Evolutionary conservation across 768 basidiomycete species (phyloP), one percentile per base, ranked within the genome.

Genomic region (Baorangia bicolor): DNA sequence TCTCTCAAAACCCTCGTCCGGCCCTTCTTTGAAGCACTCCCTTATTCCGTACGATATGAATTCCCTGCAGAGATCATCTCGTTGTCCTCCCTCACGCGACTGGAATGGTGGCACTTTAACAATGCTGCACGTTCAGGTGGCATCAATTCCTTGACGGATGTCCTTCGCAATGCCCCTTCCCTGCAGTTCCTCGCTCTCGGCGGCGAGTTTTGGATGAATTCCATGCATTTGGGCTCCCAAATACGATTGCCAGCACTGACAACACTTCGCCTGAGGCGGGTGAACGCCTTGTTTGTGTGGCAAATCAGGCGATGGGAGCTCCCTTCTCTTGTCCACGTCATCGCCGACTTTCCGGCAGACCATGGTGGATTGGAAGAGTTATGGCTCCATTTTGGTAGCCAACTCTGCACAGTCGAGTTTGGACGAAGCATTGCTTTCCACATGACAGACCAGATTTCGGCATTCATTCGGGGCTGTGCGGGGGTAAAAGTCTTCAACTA

Each of bases 41-140:
- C 68, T 18, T 55, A 65, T 20, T 51, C 61, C 9, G 66, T 78
- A 14, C 73, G 69, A 33, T 88, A 81, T 69, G 81, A 85, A 27
- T 83, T 80, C 63, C 80, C 82, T 53, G 76, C 78, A 11, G 75
- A 75, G 14, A 73, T 69, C 51, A 68, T 83, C 4, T 64, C 77
- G 4, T 58, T 87, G 14, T 71, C 75, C 21, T 79, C 80, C 21
- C 73, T 89, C 38, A 80, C 78, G 41, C 81, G 85, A 27, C 76
- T 89, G 30, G 86, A 88, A 46, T 88, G 86, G 85, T 87, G 84
- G 83, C 79, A 87, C 62, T 67, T 81, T 59, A 73, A 68, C 56
- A 66, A 70, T 66, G 86, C 86, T 21, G 80, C 82, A 37, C 77
- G 81, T 42, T 77, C 82, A 18, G 86, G 86, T 2, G 87, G 86